phyloP scores from a whole-genome alignment of 2,329 filamentous ascomycete species.

The Alternaria novae-zelandiae region DNA sequence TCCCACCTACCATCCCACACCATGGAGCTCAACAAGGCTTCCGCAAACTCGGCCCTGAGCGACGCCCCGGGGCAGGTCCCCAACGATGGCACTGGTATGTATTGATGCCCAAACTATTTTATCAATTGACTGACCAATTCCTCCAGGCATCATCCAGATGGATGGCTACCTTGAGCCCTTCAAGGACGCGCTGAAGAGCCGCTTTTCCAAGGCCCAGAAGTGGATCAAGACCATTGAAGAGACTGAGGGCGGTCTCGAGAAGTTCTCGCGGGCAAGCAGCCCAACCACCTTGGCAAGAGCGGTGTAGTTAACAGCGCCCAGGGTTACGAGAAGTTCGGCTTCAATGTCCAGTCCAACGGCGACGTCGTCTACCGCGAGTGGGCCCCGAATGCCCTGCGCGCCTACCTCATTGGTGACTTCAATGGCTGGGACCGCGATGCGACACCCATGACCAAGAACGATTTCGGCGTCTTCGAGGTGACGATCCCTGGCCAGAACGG shows the following conservation, averaged over 20 bases:
- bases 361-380: constrained; percentile 94
- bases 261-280: constrained; percentile 77
- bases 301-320: constrained; percentile 49
- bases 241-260: constrained; percentile 85
- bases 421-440: constrained; percentile 88
- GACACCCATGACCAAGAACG: constrained; percentile 85
- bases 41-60: constrained; percentile 53
- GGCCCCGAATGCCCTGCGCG: constrained; percentile 87
- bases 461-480: constrained; percentile 87
- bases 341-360: constrained; percentile 80
- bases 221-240: constrained; percentile 88
- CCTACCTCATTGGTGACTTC: constrained; percentile 92
- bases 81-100: constrained; percentile 73
- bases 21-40: constrained; percentile 53
- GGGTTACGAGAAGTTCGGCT: constrained; percentile 86
- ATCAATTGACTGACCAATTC: constrained; percentile 30
- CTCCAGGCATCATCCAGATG: constrained; percentile 78
- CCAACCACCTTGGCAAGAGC: background rate
- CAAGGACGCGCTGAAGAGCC: constrained; percentile 74
- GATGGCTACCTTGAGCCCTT: constrained; percentile 92
- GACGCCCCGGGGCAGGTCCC: constrained; percentile 61
- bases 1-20: constrained; percentile 22
- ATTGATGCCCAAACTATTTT: background rate
- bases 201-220: constrained; percentile 78
- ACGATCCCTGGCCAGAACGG: constrained; percentile 75